A percentile compares a stretch with the other conserved stretches of the same genome.
Evolutionary conservation across 176 grass and related monocot genomes (phyloP).

Genomic region (Aegilops bicornis): DNA sequence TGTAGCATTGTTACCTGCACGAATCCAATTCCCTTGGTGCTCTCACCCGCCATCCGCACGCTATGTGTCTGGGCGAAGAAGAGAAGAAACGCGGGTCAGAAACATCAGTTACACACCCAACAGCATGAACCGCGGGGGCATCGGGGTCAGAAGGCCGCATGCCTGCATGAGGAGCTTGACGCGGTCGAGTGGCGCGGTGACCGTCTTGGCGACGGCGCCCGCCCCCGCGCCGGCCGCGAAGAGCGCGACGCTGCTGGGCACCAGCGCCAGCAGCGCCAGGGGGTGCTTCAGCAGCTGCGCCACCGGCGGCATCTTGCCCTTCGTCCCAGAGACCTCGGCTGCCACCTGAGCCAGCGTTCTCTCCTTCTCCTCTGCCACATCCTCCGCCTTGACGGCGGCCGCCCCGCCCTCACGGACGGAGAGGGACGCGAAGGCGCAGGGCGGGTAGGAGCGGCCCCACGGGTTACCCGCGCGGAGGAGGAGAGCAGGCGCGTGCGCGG

Average conservation of each 20-base stretch:
- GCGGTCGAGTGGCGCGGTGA: constrained; percentile 93
- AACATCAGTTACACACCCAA: not conserved
- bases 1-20: constrained; percentile 46
- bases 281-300: constrained; percentile 74
- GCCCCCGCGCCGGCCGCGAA: constrained; percentile 77
- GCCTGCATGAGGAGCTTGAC: constrained; percentile 98
- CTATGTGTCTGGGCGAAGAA: constrained; percentile 65
- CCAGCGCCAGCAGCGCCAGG: constrained; percentile 69
- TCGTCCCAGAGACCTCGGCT: not conserved
- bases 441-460: not conserved
- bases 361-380: not conserved
- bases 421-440: constrained; percentile 40
- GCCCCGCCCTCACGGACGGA: constrained; percentile 34
- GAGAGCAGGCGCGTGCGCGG: not conserved
- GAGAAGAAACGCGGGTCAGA: not conserved
- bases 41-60: constrained; percentile 48
- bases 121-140: not conserved
- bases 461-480: constrained; percentile 19
- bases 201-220: constrained; percentile 74
- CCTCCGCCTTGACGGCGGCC: not conserved
- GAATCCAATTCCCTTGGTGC: constrained; percentile 62
- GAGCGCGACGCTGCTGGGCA: constrained; percentile 76
- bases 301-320: constrained; percentile 34
- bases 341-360: not conserved
- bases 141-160: not conserved